phyloP scores from a whole-genome alignment of 352 stramenopile species.

The Stephanocyclus meneghinianus region DNA sequence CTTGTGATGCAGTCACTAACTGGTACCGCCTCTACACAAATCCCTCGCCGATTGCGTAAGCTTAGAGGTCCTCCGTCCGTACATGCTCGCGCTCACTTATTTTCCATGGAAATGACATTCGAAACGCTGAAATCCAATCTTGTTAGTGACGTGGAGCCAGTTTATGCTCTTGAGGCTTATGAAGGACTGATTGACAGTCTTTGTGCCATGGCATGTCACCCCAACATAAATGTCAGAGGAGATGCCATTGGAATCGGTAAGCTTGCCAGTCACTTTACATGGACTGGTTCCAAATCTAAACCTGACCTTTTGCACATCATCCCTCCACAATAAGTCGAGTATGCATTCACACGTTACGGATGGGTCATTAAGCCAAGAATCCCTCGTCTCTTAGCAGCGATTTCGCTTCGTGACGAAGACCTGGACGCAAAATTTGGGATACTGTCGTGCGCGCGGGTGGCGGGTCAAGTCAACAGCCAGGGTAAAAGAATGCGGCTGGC shows the following conservation, averaged over 20 bases:
- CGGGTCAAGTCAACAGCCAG: slow-evolving; percentile 69
- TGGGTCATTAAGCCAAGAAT: slow-evolving; percentile 63
- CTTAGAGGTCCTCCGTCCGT: slow-evolving; percentile 21
- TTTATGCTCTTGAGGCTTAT: slow-evolving; percentile 59
- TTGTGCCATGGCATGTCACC: slow-evolving; percentile 78
- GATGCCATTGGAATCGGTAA: slow-evolving; percentile 56
- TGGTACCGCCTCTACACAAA: slow-evolving; percentile 68
- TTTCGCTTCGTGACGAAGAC: slow-evolving; percentile 65
- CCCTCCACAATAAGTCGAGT: slow-evolving; percentile 52
- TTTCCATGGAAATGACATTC: slow-evolving; percentile 60
- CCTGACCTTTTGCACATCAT: not conserved
- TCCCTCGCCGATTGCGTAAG: slow-evolving; percentile 64
- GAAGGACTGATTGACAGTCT: slow-evolving; percentile 79
- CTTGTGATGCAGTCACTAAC: slow-evolving; percentile 72
- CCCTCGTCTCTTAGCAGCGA: slow-evolving; percentile 59
- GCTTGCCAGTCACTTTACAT: not conserved
- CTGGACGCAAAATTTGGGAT: slow-evolving; percentile 70
- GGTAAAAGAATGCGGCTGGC: slow-evolving; percentile 74
- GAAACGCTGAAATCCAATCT: slow-evolving; percentile 41
- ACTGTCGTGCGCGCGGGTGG: slow-evolving; percentile 63
- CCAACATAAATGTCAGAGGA: slow-evolving; percentile 78
- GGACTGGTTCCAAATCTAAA: not conserved
- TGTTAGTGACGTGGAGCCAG: slow-evolving; percentile 16
- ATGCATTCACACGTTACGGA: slow-evolving; percentile 73
- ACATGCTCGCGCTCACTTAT: slow-evolving; percentile 42